Percentiles rank a stretch among this genome's conserved stretches.
Evolutionary conservation across 306 rosid genomes (phyloP).

Genomic region (Spatholobus suberectus): DNA sequence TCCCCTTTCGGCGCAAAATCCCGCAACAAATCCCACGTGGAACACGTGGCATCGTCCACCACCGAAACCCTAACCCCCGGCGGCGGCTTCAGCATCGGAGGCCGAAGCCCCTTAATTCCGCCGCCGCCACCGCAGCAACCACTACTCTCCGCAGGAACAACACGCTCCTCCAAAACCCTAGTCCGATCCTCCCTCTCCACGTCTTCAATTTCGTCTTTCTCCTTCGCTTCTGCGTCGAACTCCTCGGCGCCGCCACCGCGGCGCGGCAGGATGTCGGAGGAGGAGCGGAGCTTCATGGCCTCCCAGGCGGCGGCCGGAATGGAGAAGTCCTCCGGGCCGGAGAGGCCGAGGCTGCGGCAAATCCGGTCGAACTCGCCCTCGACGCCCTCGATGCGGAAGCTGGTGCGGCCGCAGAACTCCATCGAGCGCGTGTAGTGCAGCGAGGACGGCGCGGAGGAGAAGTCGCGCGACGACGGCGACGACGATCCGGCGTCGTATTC

Average conservation of each 20-base stretch:
- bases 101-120: slow-evolving; percentile 75
- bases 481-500: slow-evolving; percentile 67
- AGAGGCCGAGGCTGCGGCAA: slow-evolving; percentile 62
- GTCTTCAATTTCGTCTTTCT: slow-evolving; percentile 30
- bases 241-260: not conserved
- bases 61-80: slow-evolving; percentile 62
- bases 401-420: slow-evolving; percentile 60
- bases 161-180: slow-evolving; percentile 42
- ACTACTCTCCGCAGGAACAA: slow-evolving; percentile 43
- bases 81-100: slow-evolving; percentile 80
- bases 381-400: slow-evolving; percentile 78
- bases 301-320: slow-evolving; percentile 78
- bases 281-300: slow-evolving; percentile 64
- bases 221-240: slow-evolving; percentile 37
- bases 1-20: slow-evolving; percentile 61
- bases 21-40: slow-evolving; percentile 78
- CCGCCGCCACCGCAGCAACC: slow-evolving; percentile 43
- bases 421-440: slow-evolving; percentile 70
- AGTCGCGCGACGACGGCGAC: slow-evolving; percentile 49
- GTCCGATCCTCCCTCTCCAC: slow-evolving; percentile 42
- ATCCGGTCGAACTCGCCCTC: slow-evolving; percentile 75
- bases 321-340: slow-evolving; percentile 79
- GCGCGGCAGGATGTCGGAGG: slow-evolving; percentile 66
- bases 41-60: slow-evolving; percentile 43
- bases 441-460: slow-evolving; percentile 43